phyloP scores from a whole-genome alignment of 2,329 filamentous ascomycete genomes.

The Penicillium thymicola region DNA sequence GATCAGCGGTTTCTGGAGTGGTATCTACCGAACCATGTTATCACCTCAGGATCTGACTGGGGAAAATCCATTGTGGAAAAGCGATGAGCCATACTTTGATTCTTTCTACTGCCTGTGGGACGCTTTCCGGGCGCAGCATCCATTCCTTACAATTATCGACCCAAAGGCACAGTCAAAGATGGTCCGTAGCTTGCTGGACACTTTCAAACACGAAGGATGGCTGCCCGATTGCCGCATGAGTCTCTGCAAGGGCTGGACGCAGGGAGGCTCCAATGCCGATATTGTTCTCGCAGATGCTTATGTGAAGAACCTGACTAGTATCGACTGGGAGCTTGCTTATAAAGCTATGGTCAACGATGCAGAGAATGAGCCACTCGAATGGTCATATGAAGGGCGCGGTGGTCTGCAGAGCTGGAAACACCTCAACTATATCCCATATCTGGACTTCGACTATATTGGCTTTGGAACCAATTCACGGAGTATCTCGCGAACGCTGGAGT shows the following conservation, averaged over 20 bases:
- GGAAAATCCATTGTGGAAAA: constrained; percentile 64
- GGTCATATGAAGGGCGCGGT: constrained; percentile 65
- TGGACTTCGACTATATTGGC: constrained; percentile 63
- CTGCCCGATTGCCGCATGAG: constrained; percentile 33
- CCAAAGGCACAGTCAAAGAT: constrained; percentile 26
- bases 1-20: constrained; percentile 61
- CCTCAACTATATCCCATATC: constrained; percentile 64
- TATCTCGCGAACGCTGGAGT: constrained; percentile 68
- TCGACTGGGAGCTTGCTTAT: constrained; percentile 65
- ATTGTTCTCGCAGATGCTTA: constrained; percentile 63
- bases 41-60: constrained; percentile 68
- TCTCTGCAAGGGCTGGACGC: constrained; percentile 32
- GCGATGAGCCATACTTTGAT: constrained; percentile 65
- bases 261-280: constrained; percentile 56
- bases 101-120: constrained; percentile 55
- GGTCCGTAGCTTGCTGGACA: constrained; percentile 30
- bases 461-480: constrained; percentile 66
- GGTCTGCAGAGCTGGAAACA: constrained; percentile 67
- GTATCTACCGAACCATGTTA: constrained; percentile 66
- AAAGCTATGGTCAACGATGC: constrained; percentile 67
- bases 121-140: constrained; percentile 22
- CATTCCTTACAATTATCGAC: constrained; percentile 29
- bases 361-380: constrained; percentile 64
- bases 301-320: constrained; percentile 60
- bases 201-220: constrained; percentile 31